Evolutionary conservation across 495 filamentous ascomycete genomes (phyloP).

Genomic region (Xylaria curta): DNA sequence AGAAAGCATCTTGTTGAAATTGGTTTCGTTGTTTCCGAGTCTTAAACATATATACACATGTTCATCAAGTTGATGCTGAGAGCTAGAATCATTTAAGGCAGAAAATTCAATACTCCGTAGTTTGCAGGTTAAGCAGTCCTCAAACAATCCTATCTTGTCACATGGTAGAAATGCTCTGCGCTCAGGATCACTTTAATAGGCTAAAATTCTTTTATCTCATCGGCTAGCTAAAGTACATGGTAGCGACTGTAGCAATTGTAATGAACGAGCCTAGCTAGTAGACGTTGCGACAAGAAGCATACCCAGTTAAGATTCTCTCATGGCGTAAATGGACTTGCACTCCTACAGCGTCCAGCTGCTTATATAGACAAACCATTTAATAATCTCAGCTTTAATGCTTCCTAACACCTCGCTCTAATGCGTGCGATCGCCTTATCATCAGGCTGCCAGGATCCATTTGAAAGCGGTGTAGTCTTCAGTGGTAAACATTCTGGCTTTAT

Average conservation of each 20-base stretch:
- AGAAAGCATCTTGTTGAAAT: background rate
- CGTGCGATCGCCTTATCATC: conserved; percentile 14
- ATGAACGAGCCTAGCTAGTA: background rate
- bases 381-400: background rate
- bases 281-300: background rate
- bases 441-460: conserved; percentile 15
- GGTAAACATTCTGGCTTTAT: conserved; percentile 2
- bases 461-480: background rate
- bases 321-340: background rate
- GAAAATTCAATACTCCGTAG: background rate
- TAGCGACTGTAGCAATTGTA: background rate
- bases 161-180: no score
- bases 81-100: background rate
- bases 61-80: background rate
- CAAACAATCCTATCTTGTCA: no score
- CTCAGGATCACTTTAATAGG: no score
- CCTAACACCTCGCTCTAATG: conserved; percentile 9
- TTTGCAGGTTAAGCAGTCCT: background rate
- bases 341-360: background rate
- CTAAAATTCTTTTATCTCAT: no score
- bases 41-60: background rate
- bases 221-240: background rate
- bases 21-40: background rate
- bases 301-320: background rate
- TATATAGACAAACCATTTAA: background rate